These are phyloP conservation scores for Cercospora berteroae DNA, from an alignment of 2,329 filamentous ascomycete genomes.

Conservation along the genomic window DNA sequence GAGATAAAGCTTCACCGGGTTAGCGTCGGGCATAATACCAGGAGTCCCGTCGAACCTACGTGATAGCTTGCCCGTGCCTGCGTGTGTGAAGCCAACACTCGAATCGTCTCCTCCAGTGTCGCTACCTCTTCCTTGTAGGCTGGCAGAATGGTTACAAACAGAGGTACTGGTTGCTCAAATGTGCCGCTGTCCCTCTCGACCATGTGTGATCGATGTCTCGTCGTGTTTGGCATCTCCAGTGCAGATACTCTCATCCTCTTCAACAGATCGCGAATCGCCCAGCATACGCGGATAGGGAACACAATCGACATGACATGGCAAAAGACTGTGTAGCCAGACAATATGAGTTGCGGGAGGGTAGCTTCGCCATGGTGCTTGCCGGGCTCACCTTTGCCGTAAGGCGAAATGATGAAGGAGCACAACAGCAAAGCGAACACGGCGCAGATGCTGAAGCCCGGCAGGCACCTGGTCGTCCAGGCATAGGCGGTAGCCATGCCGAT, in stretches of 20 bases:
- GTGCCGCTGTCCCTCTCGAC: conserved; percentile 25
- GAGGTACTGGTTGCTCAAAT: conserved; percentile 40
- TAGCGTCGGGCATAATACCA: conserved; percentile 16
- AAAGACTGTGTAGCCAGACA: conserved; percentile 58
- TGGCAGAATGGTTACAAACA: conserved; percentile 66
- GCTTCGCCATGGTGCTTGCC: conserved; percentile 31
- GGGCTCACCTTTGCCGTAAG: conserved; percentile 29
- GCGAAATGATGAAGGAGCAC: conserved; percentile 31
- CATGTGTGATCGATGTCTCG: conserved; percentile 23
- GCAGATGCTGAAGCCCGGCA: conserved; percentile 32
- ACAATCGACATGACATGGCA: conserved; percentile 63
- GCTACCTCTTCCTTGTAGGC: conserved; percentile 73
- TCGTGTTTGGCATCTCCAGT: conserved; percentile 22
- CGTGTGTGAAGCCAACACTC: conserved; percentile 66
- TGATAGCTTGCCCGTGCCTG: conserved; percentile 65
- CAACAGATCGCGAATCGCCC: conserved; percentile 60
- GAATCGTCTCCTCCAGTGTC: conserved; percentile 65
- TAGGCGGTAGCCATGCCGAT: conserved; percentile 26
- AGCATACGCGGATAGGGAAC: conserved; percentile 63
- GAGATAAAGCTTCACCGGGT: conserved; percentile 59
- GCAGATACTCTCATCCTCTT: conserved; percentile 29
- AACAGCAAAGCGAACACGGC: conserved; percentile 28
- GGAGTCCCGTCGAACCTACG: conserved; percentile 50
- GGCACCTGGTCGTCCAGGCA: conserved; percentile 31
- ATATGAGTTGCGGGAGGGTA: conserved; percentile 32